A percentile compares a stretch with the other conserved stretches of the same genome.
phyloP scores from a whole-genome alignment of 2,329 filamentous ascomycete species.

The Geosmithia flava region DNA sequence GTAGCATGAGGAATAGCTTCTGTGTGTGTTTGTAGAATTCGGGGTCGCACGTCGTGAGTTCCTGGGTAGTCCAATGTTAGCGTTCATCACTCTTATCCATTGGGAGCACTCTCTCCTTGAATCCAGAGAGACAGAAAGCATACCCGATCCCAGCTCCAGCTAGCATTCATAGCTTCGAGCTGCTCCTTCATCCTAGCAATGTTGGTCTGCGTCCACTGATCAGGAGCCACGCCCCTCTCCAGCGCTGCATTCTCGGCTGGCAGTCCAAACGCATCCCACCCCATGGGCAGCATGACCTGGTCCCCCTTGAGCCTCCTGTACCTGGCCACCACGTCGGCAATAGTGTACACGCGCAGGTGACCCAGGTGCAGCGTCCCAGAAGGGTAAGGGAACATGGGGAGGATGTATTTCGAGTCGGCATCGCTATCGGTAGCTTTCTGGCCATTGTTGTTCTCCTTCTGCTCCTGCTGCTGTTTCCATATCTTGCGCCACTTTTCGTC shows the following conservation, averaged over 20 bases:
- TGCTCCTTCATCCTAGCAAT: constrained; percentile 79
- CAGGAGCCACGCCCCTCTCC: constrained; percentile 66
- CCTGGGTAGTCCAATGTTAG: constrained; percentile 37
- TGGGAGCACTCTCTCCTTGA: no score
- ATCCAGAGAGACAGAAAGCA: not conserved
- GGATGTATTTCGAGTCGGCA: constrained; percentile 47
- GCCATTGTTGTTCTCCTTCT: constrained; percentile 4
- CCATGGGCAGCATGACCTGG: constrained; percentile 76
- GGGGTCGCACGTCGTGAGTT: constrained; percentile 74
- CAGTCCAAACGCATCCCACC: constrained; percentile 86
- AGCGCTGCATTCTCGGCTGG: constrained; percentile 88
- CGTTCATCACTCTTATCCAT: no score
- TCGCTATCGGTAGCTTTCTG: constrained; percentile 5
- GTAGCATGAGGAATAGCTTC: constrained; percentile 67
- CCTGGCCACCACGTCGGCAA: constrained; percentile 73
- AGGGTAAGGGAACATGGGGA: constrained; percentile 91
- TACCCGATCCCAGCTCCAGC: constrained; percentile 75
- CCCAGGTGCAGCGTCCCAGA: constrained; percentile 79
- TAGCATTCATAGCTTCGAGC: constrained; percentile 64
- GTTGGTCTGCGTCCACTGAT: constrained; percentile 67
- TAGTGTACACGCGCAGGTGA: constrained; percentile 80
- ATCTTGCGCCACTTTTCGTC: constrained; percentile 37
- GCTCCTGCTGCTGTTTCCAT: constrained; percentile 21
- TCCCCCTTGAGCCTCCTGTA: constrained; percentile 64
- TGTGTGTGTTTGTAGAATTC: constrained; percentile 86